A percentile compares a stretch with the other conserved stretches of the same genome.
phyloP scores from a whole-genome alignment of 257 asterid species.

The Phtheirospermum japonicum region DNA sequence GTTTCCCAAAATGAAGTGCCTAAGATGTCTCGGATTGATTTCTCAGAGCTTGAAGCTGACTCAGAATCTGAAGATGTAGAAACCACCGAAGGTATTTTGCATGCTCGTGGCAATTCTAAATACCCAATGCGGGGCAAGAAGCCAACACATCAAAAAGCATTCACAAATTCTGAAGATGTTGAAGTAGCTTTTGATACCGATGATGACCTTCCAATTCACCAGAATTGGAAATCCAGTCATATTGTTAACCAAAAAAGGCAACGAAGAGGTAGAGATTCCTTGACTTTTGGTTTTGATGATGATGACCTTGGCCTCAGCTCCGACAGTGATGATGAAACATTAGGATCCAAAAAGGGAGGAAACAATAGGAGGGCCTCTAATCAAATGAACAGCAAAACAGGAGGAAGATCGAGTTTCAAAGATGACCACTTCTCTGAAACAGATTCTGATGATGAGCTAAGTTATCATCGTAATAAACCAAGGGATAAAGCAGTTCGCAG shows the following conservation, averaged over 20 bases:
- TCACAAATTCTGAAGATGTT: conserved; percentile 32
- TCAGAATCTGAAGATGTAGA: conserved; percentile 63
- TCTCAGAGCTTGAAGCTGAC: conserved; percentile 79
- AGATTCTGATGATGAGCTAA: no score
- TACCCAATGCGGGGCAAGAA: conserved; percentile 28
- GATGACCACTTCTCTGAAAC: no score
- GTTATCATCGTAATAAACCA: conserved; percentile 16
- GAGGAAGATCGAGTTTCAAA: neutral
- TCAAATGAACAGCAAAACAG: neutral
- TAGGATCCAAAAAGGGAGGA: neutral
- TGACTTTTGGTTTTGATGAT: conserved; percentile 55
- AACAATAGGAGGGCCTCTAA: neutral
- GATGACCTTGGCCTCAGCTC: conserved; percentile 51
- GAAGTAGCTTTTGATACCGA: conserved; percentile 63
- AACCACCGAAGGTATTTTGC: conserved; percentile 32
- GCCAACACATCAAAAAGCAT: conserved; percentile 29
- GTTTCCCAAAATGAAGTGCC: conserved; percentile 53
- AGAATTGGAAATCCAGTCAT: conserved; percentile 71
- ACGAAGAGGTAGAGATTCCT: conserved; percentile 38
- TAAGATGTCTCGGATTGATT: conserved; percentile 48
- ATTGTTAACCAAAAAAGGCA: conserved; percentile 40
- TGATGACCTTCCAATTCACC: conserved; percentile 79
- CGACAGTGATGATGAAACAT: conserved; percentile 44
- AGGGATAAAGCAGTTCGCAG: conserved; percentile 40
- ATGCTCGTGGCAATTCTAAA: conserved; percentile 34